A percentile compares a stretch with the other conserved stretches of the same genome.
These are phyloP conservation scores for Thraustochytrium striatum DNA, from an alignment of 352 stramenopile genomes.

Conservation along the genomic window DNA sequence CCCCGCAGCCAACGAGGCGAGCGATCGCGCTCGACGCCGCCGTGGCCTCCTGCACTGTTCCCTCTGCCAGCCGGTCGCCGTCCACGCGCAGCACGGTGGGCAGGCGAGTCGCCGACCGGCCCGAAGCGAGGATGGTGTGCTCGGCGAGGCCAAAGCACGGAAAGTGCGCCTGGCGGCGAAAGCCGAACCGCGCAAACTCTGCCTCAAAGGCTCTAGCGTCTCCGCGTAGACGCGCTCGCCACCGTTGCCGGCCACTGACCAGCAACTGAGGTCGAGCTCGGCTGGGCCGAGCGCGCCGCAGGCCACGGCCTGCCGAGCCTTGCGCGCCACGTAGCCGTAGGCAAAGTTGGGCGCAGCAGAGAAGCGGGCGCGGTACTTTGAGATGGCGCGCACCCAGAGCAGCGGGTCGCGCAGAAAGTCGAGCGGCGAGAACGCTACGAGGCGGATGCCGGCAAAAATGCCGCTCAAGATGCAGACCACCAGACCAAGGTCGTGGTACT, in stretches of 20 bases:
- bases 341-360: slow-evolving; percentile 98
- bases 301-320: slow-evolving; percentile 54
- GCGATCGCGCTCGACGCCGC: slow-evolving; percentile 52
- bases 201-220: slow-evolving; percentile 76
- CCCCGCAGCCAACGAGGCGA: slow-evolving; percentile 71
- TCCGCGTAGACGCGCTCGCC: slow-evolving; percentile 72
- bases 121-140: slow-evolving; percentile 95
- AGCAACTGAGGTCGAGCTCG: slow-evolving; percentile 64
- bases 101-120: slow-evolving; percentile 67
- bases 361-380: slow-evolving; percentile 82
- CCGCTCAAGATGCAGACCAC: slow-evolving; percentile 89
- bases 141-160: slow-evolving; percentile 99
- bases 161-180: slow-evolving; percentile 79
- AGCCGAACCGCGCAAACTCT: slow-evolving; percentile 77
- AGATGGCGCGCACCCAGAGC: slow-evolving; percentile 86
- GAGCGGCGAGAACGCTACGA: slow-evolving; percentile 81
- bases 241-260: slow-evolving; percentile 72
- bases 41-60: slow-evolving; percentile 73
- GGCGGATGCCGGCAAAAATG: slow-evolving; percentile 72
- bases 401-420: slow-evolving; percentile 91
- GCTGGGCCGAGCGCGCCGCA: slow-evolving; percentile 52
- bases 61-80: slow-evolving; percentile 58
- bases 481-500: slow-evolving; percentile 99
- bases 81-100: slow-evolving; percentile 72
- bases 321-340: slow-evolving; percentile 90